Base-by-base conservation (phyloP, 2,329 filamentous ascomycete genomes). In the Hypoxylon sp. region DNA sequence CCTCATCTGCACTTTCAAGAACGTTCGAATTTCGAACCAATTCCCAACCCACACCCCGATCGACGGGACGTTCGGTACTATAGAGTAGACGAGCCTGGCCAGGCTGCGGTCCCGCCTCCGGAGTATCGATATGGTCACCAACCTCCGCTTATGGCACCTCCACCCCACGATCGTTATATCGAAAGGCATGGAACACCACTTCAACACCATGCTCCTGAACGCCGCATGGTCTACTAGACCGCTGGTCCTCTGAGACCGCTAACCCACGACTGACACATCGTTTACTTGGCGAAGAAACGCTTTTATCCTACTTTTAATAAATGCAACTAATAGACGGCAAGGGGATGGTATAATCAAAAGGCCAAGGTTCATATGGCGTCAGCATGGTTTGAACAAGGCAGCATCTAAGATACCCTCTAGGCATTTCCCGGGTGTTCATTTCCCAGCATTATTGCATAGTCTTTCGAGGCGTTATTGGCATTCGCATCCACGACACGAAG, bases 351-450 rank as follows among this genome's bases (percentile, higher is more conserved):
- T 32, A 11, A 33, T 64, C 32, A 30, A 50, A 51, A 44, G 45
- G 62, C 53, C 63, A 48, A 50, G 16, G 16, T 12, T 40, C 8
- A 40, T 20, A 52, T 18, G 61, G 54, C 16, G 33, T 51, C 40
- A 65, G 65, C 58, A 54, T 51, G 64, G 32, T 51, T 58, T 55
- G 51, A 30, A 32, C 36, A 45, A 38, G 44, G 38, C 46, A 49
- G 50, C 71, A 67, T 65, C 44, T 56, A 49, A 70, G 72, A 74
- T 75, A 73, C 71, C 72, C 67, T 62, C 60, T 51, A 18, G 42
- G 57, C 67, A 68, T 65, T 42, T 24, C 44, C 6, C 20, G 48
- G 38, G 20, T 42, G 56, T 69, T 50, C 49, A 48, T 40, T 57
- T 67, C 50, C 45, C 28, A 59, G 44, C 48, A 68, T 65, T 8